phyloP scores from a whole-genome alignment of 139 green algal genomes.

The Dunaliella sp. region DNA sequence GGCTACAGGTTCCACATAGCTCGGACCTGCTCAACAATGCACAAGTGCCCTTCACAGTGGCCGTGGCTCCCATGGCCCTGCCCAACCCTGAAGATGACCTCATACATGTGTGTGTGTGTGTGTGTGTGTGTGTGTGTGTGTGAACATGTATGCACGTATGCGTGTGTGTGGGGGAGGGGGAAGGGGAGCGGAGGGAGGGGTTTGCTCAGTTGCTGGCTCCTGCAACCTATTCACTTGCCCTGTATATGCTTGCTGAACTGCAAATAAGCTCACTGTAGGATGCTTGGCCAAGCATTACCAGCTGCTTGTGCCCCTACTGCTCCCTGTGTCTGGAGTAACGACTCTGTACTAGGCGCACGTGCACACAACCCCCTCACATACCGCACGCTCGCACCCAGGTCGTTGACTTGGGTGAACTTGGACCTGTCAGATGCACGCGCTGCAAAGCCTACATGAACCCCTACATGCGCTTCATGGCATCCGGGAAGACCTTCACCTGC shows the following conservation, averaged over 20 bases:
- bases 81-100: conserved; percentile 69
- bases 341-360: too few species aligned
- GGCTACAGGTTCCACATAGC: conserved; percentile 56
- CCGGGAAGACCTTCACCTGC: conserved; percentile 70
- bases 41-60: conserved; percentile 79
- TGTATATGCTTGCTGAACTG: too few species aligned
- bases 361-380: not conserved
- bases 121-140: too few species aligned
- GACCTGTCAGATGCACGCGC: conserved; percentile 73
- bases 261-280: too few species aligned
- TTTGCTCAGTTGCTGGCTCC: too few species aligned
- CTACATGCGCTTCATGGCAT: conserved; percentile 72
- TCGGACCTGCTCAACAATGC: conserved; percentile 71
- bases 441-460: conserved; percentile 93
- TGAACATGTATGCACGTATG: too few species aligned
- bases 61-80: conserved; percentile 83
- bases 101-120: conserved; percentile 67
- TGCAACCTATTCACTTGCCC: too few species aligned
- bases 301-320: not conserved
- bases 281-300: not conserved
- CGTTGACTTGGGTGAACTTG: conserved; percentile 63
- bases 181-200: too few species aligned
- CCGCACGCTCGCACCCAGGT: conserved; percentile 37
- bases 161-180: too few species aligned
- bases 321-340: not conserved